A percentile compares a stretch with the other conserved stretches of the same genome.
Evolutionary conservation across 2,329 filamentous ascomycete species (phyloP).

Genomic region (Fusarium neocosmosporiellum): DNA sequence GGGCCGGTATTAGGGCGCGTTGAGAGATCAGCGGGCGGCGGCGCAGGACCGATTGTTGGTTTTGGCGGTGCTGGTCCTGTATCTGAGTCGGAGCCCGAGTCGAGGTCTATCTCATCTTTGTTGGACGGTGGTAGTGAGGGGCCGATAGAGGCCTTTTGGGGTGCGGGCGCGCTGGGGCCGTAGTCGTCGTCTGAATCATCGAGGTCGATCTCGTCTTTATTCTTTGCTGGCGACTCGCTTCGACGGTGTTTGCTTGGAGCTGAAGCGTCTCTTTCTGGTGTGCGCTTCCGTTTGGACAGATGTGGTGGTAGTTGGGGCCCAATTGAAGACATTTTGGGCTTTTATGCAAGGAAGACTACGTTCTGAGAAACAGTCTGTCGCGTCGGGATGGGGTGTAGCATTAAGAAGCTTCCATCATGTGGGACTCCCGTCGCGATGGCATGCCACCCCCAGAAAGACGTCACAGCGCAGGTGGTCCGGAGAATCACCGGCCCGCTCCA

Average conservation of each 20-base stretch:
- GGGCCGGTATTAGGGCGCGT: slow-evolving; percentile 41
- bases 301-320: slow-evolving; percentile 78
- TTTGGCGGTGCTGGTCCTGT: slow-evolving; percentile 52
- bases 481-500: slow-evolving; percentile 44
- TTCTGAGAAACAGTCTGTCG: slow-evolving; percentile 13
- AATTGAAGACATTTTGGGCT: slow-evolving; percentile 70
- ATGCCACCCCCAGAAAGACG: slow-evolving; percentile 37
- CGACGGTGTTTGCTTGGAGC: slow-evolving; percentile 58
- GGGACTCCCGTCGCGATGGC: slow-evolving; percentile 21
- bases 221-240: slow-evolving; percentile 48
- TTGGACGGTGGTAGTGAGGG: slow-evolving; percentile 46
- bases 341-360: neutral
- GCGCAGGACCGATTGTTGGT: slow-evolving; percentile 46
- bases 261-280: slow-evolving; percentile 46
- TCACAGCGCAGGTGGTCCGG: slow-evolving; percentile 39
- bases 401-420: slow-evolving; percentile 28
- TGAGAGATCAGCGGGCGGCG: slow-evolving; percentile 46
- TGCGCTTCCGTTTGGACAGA: slow-evolving; percentile 71
- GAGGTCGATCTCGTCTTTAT: slow-evolving; percentile 61
- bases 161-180: slow-evolving; percentile 50
- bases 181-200: slow-evolving; percentile 57
- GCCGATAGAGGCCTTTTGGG: slow-evolving; percentile 30
- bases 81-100: slow-evolving; percentile 52
- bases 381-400: slow-evolving; percentile 18
- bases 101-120: slow-evolving; percentile 56